Percentiles rank a stretch among this genome's conserved stretches.
Conservation (phyloP, 306 rosid genomes). For the Astragalus membranaceus region DNA sequence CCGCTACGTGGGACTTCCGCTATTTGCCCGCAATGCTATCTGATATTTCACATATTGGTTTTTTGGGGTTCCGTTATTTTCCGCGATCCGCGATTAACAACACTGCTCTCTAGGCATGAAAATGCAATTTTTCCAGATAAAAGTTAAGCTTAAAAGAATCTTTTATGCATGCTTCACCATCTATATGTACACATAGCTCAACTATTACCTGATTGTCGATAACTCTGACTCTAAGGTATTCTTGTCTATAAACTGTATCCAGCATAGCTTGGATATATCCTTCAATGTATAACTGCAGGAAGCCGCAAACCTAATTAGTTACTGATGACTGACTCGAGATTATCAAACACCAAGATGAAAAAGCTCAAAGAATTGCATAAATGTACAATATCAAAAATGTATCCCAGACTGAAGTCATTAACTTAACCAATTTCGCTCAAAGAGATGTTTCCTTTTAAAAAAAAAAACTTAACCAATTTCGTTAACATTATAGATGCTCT, state of each 20-base stretch:
- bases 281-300: conserved; percentile 85
- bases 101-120: too few species aligned
- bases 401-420: neutral
- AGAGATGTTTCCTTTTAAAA: too few species aligned
- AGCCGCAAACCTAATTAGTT: conserved; percentile 27
- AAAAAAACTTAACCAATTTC: neutral
- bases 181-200: conserved; percentile 10
- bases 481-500: neutral
- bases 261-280: conserved; percentile 98
- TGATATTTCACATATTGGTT: too few species aligned
- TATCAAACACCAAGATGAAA: conserved; percentile 5
- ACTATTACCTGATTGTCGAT: conserved; percentile 67
- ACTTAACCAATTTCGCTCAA: neutral
- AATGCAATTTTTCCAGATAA: conserved; percentile 2
- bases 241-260: conserved; percentile 86
- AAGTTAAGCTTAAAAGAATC: conserved; percentile 4
- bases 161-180: neutral
- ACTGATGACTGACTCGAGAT: neutral
- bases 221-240: conserved; percentile 85
- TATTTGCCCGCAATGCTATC: too few species aligned
- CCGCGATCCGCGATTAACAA: too few species aligned
- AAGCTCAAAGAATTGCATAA: neutral
- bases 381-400: neutral
- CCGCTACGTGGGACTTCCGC: too few species aligned
- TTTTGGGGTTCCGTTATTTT: too few species aligned